A percentile compares a stretch with the other conserved stretches of the same genome.
Conservation (phyloP, 2,329 filamentous ascomycete genomes). For the Chrysoporthe puriensis region DNA sequence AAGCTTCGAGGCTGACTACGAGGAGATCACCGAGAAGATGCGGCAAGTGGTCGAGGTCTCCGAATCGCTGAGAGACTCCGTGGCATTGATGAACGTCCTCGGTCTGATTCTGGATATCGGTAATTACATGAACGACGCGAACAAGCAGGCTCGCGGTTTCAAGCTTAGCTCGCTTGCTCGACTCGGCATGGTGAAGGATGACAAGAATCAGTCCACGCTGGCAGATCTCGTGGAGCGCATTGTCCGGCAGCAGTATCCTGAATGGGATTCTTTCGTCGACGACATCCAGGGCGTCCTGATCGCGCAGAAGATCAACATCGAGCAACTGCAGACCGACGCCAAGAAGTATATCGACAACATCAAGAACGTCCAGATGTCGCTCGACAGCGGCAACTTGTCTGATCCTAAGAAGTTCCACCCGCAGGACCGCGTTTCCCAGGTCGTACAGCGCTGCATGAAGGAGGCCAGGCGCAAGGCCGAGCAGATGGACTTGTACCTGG, state of each 20-base stretch:
- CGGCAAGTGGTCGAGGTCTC: constrained; percentile 85
- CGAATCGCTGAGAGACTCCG: constrained; percentile 87
- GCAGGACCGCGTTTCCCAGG: constrained; percentile 88
- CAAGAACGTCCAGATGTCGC: constrained; percentile 86
- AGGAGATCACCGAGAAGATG: constrained; percentile 85
- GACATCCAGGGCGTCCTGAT: constrained; percentile 81
- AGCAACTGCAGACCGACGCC: constrained; percentile 85
- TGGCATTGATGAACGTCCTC: constrained; percentile 92
- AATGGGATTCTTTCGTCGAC: constrained; percentile 87
- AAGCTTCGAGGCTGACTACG: constrained; percentile 86
- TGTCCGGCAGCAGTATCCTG: constrained; percentile 92
- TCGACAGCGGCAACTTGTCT: constrained; percentile 92
- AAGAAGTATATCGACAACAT: constrained; percentile 94
- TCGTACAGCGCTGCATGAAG: constrained; percentile 94
- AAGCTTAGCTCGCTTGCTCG: constrained; percentile 93
- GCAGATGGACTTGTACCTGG: constrained; percentile 90
- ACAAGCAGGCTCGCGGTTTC: constrained; percentile 97
- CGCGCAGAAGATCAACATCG: constrained; percentile 90
- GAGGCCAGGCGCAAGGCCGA: constrained; percentile 94
- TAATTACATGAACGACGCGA: constrained; percentile 99
- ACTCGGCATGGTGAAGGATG: constrained; percentile 97
- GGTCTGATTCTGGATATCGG: constrained; percentile 96
- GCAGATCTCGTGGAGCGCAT: constrained; percentile 96
- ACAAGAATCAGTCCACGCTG: constrained; percentile 96
- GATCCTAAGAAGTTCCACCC: constrained; percentile 98